Evolutionary conservation across 1,284 basidiomycete species (phyloP).

Genomic region (Rhodotorula sp.): DNA sequence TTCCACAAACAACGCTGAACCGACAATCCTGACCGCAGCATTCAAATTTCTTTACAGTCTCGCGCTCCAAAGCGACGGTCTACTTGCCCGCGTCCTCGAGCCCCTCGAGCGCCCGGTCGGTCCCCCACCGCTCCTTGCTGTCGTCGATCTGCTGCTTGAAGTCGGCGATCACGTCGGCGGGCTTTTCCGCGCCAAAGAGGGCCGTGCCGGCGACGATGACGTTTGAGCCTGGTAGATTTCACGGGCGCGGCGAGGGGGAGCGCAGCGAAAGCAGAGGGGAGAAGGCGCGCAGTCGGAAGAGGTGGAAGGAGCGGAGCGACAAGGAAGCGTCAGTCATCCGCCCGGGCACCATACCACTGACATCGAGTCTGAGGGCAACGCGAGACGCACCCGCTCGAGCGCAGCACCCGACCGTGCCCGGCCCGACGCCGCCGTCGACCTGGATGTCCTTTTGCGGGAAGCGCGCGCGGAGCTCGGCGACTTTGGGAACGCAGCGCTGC

Average conservation of each 20-base stretch:
- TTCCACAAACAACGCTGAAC: too few species aligned
- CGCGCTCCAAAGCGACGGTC: too few species aligned
- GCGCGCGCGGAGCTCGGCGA: conserved; percentile 78
- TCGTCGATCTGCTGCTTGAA: conserved; percentile 71
- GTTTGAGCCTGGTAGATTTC: conserved; percentile 71
- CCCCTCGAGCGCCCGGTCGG: conserved; percentile 20
- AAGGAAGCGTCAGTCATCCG: background rate
- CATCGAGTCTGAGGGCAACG: too few species aligned
- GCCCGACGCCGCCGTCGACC: conserved; percentile 95
- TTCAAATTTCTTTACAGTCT: too few species aligned
- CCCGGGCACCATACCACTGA: too few species aligned
- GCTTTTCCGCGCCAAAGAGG: conserved; percentile 79
- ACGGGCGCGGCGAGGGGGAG: background rate
- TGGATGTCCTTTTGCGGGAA: conserved; percentile 94
- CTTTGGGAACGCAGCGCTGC: conserved; percentile 84
- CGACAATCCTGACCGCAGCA: too few species aligned
- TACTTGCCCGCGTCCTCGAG: background rate
- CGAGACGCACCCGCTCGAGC: conserved; percentile 78
- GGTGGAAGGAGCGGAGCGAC: background rate
- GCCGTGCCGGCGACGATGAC: conserved; percentile 98
- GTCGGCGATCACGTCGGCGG: conserved; percentile 72
- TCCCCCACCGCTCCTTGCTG: conserved; percentile 48
- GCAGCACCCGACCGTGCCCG: conserved; percentile 83
- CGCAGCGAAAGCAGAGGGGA: too few species aligned
- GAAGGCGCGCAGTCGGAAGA: too few species aligned